Percentiles rank a stretch among this genome's conserved stretches.
Evolutionary conservation across 305 asterid species (phyloP).

Genomic region (Plantago coronopus): DNA sequence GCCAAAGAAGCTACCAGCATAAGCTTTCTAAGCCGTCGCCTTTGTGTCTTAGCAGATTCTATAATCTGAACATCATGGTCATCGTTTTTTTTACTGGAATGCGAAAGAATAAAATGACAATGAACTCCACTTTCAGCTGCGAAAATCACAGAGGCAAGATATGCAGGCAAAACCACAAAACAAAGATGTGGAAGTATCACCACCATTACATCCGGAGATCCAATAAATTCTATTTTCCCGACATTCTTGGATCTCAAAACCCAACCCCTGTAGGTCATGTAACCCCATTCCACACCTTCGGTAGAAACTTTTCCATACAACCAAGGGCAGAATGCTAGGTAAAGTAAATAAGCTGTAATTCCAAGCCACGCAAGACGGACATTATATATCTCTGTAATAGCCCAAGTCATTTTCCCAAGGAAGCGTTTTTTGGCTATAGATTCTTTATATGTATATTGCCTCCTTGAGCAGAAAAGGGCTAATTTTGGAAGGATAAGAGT

Average conservation of each 20-base stretch:
- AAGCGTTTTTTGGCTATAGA: slow-evolving; percentile 46
- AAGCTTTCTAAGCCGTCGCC: slow-evolving; percentile 61
- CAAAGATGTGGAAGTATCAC: slow-evolving; percentile 78
- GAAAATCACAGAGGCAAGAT: slow-evolving; percentile 35
- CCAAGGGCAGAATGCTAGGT: slow-evolving; percentile 88
- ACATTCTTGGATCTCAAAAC: slow-evolving; percentile 31
- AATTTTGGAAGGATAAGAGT: slow-evolving; percentile 59
- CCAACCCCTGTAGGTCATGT: slow-evolving; percentile 94
- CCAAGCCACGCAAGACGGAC: slow-evolving; percentile 47
- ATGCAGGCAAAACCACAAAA: slow-evolving; percentile 64
- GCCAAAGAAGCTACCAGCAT: slow-evolving; percentile 44
- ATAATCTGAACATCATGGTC: slow-evolving; percentile 35
- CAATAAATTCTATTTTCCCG: slow-evolving; percentile 48
- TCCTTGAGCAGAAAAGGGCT: slow-evolving; percentile 37
- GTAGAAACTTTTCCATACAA: slow-evolving; percentile 60
- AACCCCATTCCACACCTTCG: slow-evolving; percentile 48
- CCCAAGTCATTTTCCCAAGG: slow-evolving; percentile 47
- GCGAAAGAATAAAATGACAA: slow-evolving; percentile 51
- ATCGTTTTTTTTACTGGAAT: slow-evolving; percentile 76
- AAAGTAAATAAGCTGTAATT: slow-evolving; percentile 55
- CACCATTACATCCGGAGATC: slow-evolving; percentile 89
- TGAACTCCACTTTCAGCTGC: slow-evolving; percentile 64
- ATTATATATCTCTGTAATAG: slow-evolving; percentile 43
- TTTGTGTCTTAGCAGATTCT: slow-evolving; percentile 20
- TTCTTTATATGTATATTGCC: slow-evolving; percentile 45